Evolutionary conservation across 495 filamentous ascomycete genomes (phyloP), one percentile per base, ranked within the genome.

Genomic region (Tuber melanosporum): DNA sequence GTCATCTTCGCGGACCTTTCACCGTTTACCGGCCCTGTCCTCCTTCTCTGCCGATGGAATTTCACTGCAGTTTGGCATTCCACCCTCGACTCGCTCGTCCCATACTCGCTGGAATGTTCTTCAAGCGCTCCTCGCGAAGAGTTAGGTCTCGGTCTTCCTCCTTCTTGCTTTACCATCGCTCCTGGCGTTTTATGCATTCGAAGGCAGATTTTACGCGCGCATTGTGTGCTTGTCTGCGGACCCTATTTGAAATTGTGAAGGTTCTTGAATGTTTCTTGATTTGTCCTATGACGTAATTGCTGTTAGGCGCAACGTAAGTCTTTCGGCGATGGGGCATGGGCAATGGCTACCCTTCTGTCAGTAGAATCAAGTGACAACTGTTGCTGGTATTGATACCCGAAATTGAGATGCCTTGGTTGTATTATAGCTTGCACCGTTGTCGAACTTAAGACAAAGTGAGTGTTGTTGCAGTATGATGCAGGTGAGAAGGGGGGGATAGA

Each of bases 81-180:
- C 93, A 70, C 91, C 91, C 74, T 92, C 92, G n/a, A 91, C 89
- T 57, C 77, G 73, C 76, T 96, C 92, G 81, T 98, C 95, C 95
- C 94, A 99, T 73, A 93, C 89, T 97, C 57, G 89, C 83, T 3
- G 95, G 93, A 57, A 94, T 87, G 85, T 87, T 88, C 78, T 87
- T 90, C 71, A 93, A 86, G 79, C 95, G 88, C 73, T 91, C 88
- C 73, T 88, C 89, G 73, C 89, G 88, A 72, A 97, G 84, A 69
- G 88, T 87, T n/a, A 95, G 94, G 80, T 98, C 89, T 84, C 90
- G 92, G 79, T 90, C 89, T 85, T 99, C 95, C 83, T 95, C 92
- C 83, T 89, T 91, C 84, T 93, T 94, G 57, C 92, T 86, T 70
- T 87, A 87, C 83, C 93, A 92, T 70, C 93, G 91, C 76, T 91